These are phyloP conservation scores for Colletotrichum sp. DNA, from an alignment of 2,329 filamentous ascomycete species.

Conservation along the genomic window DNA sequence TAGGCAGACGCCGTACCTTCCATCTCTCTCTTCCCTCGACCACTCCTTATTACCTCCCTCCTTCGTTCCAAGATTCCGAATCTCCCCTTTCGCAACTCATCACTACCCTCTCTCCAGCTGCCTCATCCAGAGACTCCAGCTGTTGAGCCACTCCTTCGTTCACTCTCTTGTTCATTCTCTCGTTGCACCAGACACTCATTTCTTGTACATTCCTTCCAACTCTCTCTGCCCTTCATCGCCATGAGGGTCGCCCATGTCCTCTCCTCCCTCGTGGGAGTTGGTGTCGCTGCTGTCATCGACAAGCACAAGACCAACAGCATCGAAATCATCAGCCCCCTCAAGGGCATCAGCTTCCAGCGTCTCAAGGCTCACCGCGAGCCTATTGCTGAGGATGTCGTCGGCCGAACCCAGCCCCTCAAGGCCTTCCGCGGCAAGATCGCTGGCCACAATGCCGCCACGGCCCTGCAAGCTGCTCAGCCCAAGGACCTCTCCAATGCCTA, in stretches of 20 bases:
- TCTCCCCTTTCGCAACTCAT: not conserved
- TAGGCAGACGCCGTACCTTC: not conserved
- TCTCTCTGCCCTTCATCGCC: not conserved
- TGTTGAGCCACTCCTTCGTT: not conserved
- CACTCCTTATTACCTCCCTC: not conserved
- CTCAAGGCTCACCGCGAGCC: slow-evolving; percentile 30
- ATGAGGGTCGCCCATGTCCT: slow-evolving; percentile 15
- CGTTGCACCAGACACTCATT: not conserved
- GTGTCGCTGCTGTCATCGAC: not conserved
- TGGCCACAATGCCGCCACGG: slow-evolving; percentile 32
- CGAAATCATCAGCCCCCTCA: slow-evolving; percentile 39
- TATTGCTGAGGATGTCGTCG: slow-evolving; percentile 30
- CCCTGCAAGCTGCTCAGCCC: slow-evolving; percentile 25
- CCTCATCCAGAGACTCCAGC: not conserved
- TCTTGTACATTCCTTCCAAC: not conserved
- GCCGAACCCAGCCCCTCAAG: slow-evolving; percentile 37
- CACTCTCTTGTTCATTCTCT: not conserved
- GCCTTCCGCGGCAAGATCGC: slow-evolving; percentile 28
- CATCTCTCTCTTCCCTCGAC: not conserved
- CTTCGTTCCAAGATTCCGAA: not conserved
- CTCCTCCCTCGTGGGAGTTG: not conserved
- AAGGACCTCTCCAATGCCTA: slow-evolving; percentile 22
- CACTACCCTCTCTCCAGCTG: not conserved
- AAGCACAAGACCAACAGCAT: not conserved
- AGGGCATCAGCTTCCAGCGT: slow-evolving; percentile 41